phyloP scores from a whole-genome alignment of 345 rosid genomes.

The Toxicodendron radicans region DNA sequence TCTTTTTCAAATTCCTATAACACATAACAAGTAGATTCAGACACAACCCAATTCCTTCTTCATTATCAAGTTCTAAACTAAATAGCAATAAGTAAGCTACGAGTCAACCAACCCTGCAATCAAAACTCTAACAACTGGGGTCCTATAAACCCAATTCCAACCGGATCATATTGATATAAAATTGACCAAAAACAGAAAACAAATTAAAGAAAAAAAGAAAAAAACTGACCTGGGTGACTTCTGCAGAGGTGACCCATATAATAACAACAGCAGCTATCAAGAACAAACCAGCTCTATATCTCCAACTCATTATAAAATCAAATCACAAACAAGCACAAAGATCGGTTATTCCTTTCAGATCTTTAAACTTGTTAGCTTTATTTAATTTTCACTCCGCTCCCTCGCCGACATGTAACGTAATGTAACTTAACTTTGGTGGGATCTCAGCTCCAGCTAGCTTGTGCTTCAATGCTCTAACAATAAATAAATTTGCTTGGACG shows the following conservation, averaged over 20 bases:
- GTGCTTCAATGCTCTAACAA: not conserved
- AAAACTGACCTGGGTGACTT: slow-evolving; percentile 75
- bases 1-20: not conserved
- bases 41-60: not conserved
- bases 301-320: slow-evolving; percentile 64
- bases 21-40: not conserved
- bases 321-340: slow-evolving; percentile 34
- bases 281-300: slow-evolving; percentile 82
- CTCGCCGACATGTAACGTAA: slow-evolving; percentile 3
- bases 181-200: not conserved
- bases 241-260: slow-evolving; percentile 91
- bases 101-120: not conserved
- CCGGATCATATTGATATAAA: too few relatives aligned
- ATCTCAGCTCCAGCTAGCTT: slow-evolving; percentile 17
- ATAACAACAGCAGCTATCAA: slow-evolving; percentile 85
- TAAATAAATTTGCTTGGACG: too few relatives aligned
- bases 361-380: slow-evolving; percentile 8
- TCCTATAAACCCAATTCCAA: not conserved
- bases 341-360: slow-evolving; percentile 26
- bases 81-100: not conserved
- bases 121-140: not conserved
- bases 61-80: not conserved
- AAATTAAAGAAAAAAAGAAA: not conserved
- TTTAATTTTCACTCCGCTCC: not conserved
- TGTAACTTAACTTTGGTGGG: not conserved